Evolutionary conservation across 345 rosid genomes (phyloP).

Genomic region (Euphorbia tirucalli): DNA sequence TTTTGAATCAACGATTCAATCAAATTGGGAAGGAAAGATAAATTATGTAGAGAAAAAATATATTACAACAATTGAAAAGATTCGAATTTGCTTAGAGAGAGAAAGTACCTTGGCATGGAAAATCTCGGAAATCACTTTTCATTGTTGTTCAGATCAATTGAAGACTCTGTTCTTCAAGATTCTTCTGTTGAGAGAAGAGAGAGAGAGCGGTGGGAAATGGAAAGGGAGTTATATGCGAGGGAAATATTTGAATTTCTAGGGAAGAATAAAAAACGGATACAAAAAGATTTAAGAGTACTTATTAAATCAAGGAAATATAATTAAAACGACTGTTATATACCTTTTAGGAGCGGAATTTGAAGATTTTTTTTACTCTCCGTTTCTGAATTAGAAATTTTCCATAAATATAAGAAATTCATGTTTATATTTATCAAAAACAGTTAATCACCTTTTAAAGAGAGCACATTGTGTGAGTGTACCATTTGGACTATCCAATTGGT

Average conservation of each 20-base stretch:
- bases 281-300: no score
- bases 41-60: not conserved
- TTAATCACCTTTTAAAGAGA: no score
- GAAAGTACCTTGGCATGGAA: constrained; percentile 13
- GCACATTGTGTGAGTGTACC: no score
- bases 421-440: no score
- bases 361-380: no score
- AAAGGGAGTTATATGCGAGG: not conserved
- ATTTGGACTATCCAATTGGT: no score
- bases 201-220: not conserved
- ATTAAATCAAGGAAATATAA: not conserved
- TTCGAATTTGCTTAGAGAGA: not conserved
- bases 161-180: not conserved
- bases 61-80: not conserved
- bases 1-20: not conserved
- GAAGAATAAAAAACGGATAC: no score
- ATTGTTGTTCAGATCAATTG: constrained; percentile 7
- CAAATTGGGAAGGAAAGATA: not conserved
- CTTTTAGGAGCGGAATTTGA: not conserved
- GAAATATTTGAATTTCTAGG: constrained; percentile 6
- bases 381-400: no score
- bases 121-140: constrained; percentile 3
- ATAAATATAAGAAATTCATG: no score
- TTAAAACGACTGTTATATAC: no score
- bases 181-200: no score